Evolutionary conservation across 305 asterid genomes (phyloP), one percentile per base, ranked within the genome.

Genomic region (Caryopteris hybrid): DNA sequence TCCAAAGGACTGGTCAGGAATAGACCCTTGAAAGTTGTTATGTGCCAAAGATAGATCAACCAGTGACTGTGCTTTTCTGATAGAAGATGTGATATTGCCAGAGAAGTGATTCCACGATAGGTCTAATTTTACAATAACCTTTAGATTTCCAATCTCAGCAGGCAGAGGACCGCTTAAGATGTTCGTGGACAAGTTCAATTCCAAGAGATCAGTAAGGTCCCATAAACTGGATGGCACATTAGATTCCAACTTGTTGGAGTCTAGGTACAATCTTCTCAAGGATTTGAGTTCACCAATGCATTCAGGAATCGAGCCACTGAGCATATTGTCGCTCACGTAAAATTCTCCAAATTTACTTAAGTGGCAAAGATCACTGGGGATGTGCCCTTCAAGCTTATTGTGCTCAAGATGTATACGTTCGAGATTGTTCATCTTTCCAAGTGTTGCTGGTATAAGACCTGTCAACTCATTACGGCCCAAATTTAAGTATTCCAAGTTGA

Each of bases 21-120:
- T 73, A 52, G 63, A 42, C 1, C 85, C 88, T 60, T 38, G 51
- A 56, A 83, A 76, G 12, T 22, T 4, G 41, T 83, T 80, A 23
- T 77, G 73, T 7, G 79, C 69, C 56, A 83, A 52, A 33, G 84
- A 76, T 21, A 80, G 70, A 42, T 0, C 29, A 51, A 31, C 74
- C 54, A 83, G 53, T 10, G 88, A 75, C 61, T 38, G 64, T 18
- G 75, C 77, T 25, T 29, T 12, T 13, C 48, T 79, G 16, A 80
- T 62, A 43, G 75, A 63, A 60, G 68, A 71, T 0, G 82, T 73
- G 67, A 83, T 23, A 8, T 68, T 39, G 21, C 79, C 88, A 0
- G 80, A 73, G 25, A 83, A 68, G 34, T 31, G 66, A 53, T 83
- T 83, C 72, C 78, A 59, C 6, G 88, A 83, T 8, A 80, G 39